Base-by-base conservation (phyloP, 2,329 filamentous ascomycete species). In the Pseudogymnoascus sp. region DNA sequence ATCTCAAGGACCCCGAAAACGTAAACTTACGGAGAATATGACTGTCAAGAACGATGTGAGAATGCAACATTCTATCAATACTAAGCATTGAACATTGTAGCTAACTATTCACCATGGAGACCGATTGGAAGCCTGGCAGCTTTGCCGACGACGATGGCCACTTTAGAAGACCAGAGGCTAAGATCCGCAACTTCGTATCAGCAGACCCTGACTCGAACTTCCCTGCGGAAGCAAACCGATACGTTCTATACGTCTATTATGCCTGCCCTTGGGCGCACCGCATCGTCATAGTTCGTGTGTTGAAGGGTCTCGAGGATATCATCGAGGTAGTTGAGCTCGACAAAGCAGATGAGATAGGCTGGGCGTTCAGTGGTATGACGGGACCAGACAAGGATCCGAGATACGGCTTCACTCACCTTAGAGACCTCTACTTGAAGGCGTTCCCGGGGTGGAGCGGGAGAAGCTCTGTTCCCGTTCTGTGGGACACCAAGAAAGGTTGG, bases 151-250 rank as follows among this genome's bases (percentile, higher is more conserved):
- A 96, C 77, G 79, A 82, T 64, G 92, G 92, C 76, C 91, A 96
- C 77, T 96, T 95, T 83, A 96, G 95, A 78, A 87, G 93, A 65
- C 89, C 91, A 75, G 80, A 81, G 65, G 93, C 89, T 66, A 81
- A 84, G 61, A 96, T 97, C 78, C 86, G 93, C 64, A 17, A 82
- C 70, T 85, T 77, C 70, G 84, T 88, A 68, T 84, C 83, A 11
- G 46, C 59, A 33, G 60, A 65, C 31, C 63, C 65, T 11, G 64
- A 60, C 31, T 61, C 64, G 5, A n/a, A 65, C n/a, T 68, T 66
- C 37, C 65, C 64, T n/a, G 59, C 64, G 11, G 93, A 97, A 77
- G 90, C 90, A 77, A 90, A 83, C 63, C 83, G 93, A 62, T 97
- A 97, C 44, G 65, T 60, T 61, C 26, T 37, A 35, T 62, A 62